phyloP scores from a whole-genome alignment of 495 filamentous ascomycete genomes.

The Aspergillus hancockii region DNA sequence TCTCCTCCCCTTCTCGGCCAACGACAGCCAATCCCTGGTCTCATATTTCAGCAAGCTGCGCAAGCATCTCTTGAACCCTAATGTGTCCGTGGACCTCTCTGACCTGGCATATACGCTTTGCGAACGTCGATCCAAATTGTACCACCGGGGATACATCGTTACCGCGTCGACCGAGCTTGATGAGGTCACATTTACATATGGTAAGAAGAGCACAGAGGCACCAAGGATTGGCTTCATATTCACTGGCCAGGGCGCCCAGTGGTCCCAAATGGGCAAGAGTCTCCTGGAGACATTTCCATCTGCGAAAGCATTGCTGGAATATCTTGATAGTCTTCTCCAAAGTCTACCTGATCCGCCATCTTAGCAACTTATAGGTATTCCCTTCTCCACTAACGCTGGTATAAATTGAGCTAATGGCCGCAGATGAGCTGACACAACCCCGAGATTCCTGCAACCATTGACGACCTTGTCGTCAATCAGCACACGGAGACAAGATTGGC shows the following conservation, averaged over 20 bases:
- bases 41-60: not conserved
- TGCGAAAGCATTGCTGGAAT: not conserved
- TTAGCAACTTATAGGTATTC: not conserved
- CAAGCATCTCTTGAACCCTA: slow-evolving; percentile 2
- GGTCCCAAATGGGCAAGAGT: slow-evolving; percentile 15
- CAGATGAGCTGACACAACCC: too few species aligned
- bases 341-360: not conserved
- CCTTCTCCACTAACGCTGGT: too few species aligned
- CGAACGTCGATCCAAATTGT: not conserved
- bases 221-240: slow-evolving; percentile 18
- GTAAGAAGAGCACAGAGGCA: not conserved
- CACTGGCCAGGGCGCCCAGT: slow-evolving; percentile 30
- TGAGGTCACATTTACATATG: not conserved
- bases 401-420: too few species aligned
- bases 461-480: too few species aligned
- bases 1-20: not conserved
- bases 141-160: not conserved
- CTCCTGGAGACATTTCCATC: not conserved
- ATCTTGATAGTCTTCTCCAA: slow-evolving; percentile 3
- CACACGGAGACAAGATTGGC: too few species aligned
- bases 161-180: not conserved
- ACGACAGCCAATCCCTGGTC: not conserved
- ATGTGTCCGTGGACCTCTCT: not conserved
- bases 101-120: slow-evolving; percentile 9
- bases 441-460: too few species aligned